Evolutionary conservation across 1,139 yeast genomes (phyloP).

Genomic region (Schizosaccharomyces versatilis): DNA sequence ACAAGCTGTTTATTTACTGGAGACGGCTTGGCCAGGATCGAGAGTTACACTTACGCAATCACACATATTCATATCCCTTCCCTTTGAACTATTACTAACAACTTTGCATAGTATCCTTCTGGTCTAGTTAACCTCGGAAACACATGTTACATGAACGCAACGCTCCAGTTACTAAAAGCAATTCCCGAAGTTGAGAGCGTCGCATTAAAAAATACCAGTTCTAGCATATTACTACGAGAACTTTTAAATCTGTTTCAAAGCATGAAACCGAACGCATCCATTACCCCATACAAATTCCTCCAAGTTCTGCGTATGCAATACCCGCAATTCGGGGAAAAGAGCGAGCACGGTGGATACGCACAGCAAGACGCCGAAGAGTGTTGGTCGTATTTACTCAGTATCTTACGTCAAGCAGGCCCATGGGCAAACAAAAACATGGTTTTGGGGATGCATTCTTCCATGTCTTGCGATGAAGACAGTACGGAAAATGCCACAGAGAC

Average conservation of each 20-base stretch:
- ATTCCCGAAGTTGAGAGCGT: conserved; percentile 33
- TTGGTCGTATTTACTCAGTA: conserved; percentile 49
- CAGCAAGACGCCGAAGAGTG: conserved; percentile 98
- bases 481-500: conserved; percentile 31
- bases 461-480: conserved; percentile 30
- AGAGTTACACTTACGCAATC: too few species aligned
- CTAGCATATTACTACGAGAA: not conserved
- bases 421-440: conserved; percentile 38
- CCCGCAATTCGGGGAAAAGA: conserved; percentile 77
- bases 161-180: conserved; percentile 56
- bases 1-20: too few species aligned
- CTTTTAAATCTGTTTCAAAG: not conserved
- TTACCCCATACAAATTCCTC: not conserved
- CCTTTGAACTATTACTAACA: not conserved
- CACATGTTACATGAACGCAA: conserved; percentile 68
- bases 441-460: conserved; percentile 38
- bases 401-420: conserved; percentile 9
- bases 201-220: conserved; percentile 10
- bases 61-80: not conserved
- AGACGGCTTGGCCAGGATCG: too few species aligned
- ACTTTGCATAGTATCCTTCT: conserved; percentile 31
- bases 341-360: conserved; percentile 47
- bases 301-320: conserved; percentile 32
- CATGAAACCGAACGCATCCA: not conserved
- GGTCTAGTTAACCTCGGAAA: conserved; percentile 81